Percentiles rank a stretch among this genome's conserved stretches.
phyloP scores from a whole-genome alignment of 495 filamentous ascomycete species.

The Stereocaulon alpinum region DNA sequence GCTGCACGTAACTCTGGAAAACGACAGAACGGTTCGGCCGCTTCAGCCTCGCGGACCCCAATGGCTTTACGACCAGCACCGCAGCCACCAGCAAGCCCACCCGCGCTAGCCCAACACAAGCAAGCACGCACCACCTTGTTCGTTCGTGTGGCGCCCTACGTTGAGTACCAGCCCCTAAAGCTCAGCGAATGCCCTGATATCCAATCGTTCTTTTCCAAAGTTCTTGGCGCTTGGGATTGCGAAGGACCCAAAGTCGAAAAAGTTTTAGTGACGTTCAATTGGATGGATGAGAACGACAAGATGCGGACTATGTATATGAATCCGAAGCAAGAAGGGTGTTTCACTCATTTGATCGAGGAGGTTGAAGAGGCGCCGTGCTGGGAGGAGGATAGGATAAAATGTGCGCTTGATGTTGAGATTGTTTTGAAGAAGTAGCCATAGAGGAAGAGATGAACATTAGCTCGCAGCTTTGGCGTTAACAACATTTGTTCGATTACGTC shows the following conservation, averaged over 20 bases:
- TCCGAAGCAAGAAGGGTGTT: background rate
- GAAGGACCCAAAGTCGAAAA: background rate
- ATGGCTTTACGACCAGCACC: background rate
- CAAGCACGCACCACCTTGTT: background rate
- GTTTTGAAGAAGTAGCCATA: background rate
- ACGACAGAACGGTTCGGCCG: background rate
- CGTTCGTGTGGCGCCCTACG: background rate
- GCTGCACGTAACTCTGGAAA: background rate
- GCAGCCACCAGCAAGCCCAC: background rate
- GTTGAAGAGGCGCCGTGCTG: conserved; percentile 1
- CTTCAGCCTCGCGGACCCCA: background rate
- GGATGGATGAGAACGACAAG: background rate
- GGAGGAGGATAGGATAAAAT: conserved; percentile 1
- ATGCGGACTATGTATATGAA: conserved; percentile 8
- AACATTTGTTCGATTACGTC: background rate
- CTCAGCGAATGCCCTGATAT: background rate
- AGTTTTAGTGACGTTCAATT: background rate
- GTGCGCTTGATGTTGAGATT: conserved; percentile 4
- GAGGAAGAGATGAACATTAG: too few relatives aligned
- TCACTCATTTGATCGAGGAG: conserved; percentile 2
- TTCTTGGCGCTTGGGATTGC: background rate
- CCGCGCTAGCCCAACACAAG: background rate
- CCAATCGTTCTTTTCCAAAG: background rate
- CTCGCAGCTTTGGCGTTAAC: too few relatives aligned
- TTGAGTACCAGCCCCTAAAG: conserved; percentile 1